phyloP scores from a whole-genome alignment of 805 yeast genomes.

The Yarrowia phangngaensis region DNA sequence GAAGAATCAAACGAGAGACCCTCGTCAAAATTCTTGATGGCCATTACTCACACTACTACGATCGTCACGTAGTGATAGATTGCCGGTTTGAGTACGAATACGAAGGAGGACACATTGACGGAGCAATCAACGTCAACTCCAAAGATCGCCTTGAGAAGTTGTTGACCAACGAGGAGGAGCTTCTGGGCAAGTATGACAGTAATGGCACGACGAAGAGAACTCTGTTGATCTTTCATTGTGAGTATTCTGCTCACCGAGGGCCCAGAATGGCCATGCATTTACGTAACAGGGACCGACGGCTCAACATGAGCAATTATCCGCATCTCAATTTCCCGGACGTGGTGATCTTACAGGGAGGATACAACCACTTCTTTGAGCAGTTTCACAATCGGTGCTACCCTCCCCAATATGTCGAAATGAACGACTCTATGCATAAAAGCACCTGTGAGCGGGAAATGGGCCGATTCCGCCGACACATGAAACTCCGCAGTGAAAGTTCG shows the following conservation, averaged over 20 bases:
- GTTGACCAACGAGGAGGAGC: conserved; percentile 44
- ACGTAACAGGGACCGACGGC: conserved; percentile 73
- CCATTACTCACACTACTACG: conserved; percentile 49
- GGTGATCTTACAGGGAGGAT: conserved; percentile 86
- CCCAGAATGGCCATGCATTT: conserved; percentile 87
- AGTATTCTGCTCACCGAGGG: conserved; percentile 88
- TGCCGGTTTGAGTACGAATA: conserved; percentile 92
- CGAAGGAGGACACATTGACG: conserved; percentile 85
- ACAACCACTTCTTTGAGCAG: conserved; percentile 65
- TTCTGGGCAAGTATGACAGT: conserved; percentile 26
- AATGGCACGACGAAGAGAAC: conserved; percentile 37
- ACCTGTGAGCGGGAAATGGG: conserved; percentile 54
- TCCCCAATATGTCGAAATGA: conserved; percentile 82
- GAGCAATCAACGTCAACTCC: conserved; percentile 73
- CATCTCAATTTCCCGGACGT: conserved; percentile 82
- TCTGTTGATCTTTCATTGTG: conserved; percentile 86
- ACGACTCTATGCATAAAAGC: conserved; percentile 48
- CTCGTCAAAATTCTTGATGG: conserved; percentile 59
- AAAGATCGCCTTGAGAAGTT: conserved; percentile 62
- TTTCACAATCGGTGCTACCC: conserved; percentile 64
- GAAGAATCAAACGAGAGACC: conserved; percentile 60
- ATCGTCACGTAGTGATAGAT: conserved; percentile 63
- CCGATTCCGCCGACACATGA: conserved; percentile 48
- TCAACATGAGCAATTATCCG: conserved; percentile 75
- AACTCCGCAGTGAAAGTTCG: conserved; percentile 29